Percentiles rank a stretch among this genome's conserved stretches.
phyloP scores from a whole-genome alignment of 305 asterid species.

The Fraxinus xanthoxyloides region DNA sequence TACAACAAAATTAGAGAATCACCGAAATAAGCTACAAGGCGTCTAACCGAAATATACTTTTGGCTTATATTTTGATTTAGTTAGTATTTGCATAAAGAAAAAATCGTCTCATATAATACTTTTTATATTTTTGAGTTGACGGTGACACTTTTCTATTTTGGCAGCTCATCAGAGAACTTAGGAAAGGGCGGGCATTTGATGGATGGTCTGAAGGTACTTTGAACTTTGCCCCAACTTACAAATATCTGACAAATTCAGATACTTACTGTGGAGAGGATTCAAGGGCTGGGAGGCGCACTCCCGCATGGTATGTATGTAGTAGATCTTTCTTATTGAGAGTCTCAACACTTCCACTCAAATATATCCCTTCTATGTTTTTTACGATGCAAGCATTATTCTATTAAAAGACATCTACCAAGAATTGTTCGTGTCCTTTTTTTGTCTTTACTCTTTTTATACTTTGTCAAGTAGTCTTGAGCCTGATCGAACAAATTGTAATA shows the following conservation, averaged over 20 bases:
- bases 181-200: conserved; percentile 80
- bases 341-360: conserved; percentile 3
- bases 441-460: background rate
- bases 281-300: conserved; percentile 73
- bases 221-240: conserved; percentile 89
- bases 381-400: background rate
- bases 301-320: conserved; percentile 69
- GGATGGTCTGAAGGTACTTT: conserved; percentile 95
- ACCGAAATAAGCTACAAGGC: background rate
- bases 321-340: conserved; percentile 12
- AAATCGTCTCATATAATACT: background rate
- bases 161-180: conserved; percentile 80
- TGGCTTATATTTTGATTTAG: background rate
- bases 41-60: background rate
- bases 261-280: conserved; percentile 74
- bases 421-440: background rate
- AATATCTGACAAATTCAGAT: conserved; percentile 68
- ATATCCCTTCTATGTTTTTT: background rate
- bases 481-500: conserved; percentile 1
- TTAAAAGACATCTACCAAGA: background rate
- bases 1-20: background rate
- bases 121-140: background rate
- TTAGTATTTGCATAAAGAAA: background rate
- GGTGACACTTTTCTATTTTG: conserved; percentile 12
- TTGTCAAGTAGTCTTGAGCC: conserved; percentile 11